These are phyloP conservation scores for Lablab purpureus DNA, from an alignment of 306 rosid genomes.

Conservation along the genomic window DNA sequence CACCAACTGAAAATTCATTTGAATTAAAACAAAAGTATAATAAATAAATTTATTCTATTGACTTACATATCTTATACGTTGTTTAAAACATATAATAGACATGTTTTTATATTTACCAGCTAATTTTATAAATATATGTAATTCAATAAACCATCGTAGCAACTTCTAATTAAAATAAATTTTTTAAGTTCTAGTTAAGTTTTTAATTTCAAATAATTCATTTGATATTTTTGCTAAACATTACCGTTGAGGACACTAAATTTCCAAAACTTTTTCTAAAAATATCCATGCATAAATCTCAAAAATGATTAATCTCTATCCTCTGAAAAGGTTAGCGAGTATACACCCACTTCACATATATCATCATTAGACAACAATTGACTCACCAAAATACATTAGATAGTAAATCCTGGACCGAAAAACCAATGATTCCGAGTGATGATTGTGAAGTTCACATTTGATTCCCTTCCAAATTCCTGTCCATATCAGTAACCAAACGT, in stretches of 20 bases:
- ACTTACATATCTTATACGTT: background rate
- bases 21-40: background rate
- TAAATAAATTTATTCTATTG: background rate
- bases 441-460: constrained; percentile 40
- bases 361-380: constrained; percentile 11
- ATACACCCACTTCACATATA: background rate
- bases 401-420: constrained; percentile 35
- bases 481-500: constrained; percentile 25
- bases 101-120: too few relatives aligned
- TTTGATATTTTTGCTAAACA: background rate
- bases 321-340: background rate
- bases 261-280: constrained; percentile 9
- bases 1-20: too few relatives aligned
- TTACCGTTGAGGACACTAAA: background rate
- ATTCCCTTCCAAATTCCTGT: constrained; percentile 35
- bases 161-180: background rate
- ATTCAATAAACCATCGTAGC: background rate
- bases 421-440: constrained; percentile 29
- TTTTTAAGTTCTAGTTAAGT: background rate
- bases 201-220: background rate
- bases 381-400: constrained; percentile 42
- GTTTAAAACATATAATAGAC: too few relatives aligned
- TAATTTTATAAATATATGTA: background rate
- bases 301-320: background rate
- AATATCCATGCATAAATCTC: background rate